phyloP scores from a whole-genome alignment of 495 filamentous ascomycete genomes.

The Penicillium canescens region DNA sequence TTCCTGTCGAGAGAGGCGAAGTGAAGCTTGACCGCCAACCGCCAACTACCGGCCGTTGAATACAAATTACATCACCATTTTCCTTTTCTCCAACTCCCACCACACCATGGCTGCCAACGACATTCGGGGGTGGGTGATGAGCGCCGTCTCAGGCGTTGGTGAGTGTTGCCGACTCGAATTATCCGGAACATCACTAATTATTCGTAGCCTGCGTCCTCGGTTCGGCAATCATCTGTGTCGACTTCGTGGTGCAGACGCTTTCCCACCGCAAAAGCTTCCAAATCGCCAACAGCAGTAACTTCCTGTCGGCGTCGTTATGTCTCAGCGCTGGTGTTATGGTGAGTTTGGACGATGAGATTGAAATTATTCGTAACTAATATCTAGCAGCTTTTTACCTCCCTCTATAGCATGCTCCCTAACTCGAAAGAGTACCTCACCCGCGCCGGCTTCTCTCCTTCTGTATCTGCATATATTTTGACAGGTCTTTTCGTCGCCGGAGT shows the following conservation, averaged over 20 bases:
- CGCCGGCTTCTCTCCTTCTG: slow-evolving; percentile 62
- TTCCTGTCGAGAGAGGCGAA: not conserved
- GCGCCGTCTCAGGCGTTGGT: slow-evolving; percentile 79
- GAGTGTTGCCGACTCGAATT: slow-evolving; percentile 20
- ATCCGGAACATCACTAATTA: not conserved
- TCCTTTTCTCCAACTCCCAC: slow-evolving; percentile 15
- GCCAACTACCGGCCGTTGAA: not conserved
- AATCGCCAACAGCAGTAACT: slow-evolving; percentile 85
- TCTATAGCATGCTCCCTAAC: slow-evolving; percentile 93
- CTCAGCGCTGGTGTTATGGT: slow-evolving; percentile 99
- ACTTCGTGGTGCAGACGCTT: slow-evolving; percentile 69
- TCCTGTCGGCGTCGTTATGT: slow-evolving; percentile 85
- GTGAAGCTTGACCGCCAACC: slow-evolving; percentile 17
- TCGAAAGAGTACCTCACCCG: slow-evolving; percentile 72
- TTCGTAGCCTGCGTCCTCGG: slow-evolving; percentile 73
- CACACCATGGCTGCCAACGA: slow-evolving; percentile 64
- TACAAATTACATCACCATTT: slow-evolving; percentile 20
- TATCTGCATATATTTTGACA: slow-evolving; percentile 72
- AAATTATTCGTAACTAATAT: slow-evolving; percentile 6
- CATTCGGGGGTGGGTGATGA: slow-evolving; percentile 91
- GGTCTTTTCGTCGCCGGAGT: slow-evolving; percentile 80
- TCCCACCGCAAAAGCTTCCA: slow-evolving; percentile 74
- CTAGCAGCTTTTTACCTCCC: slow-evolving; percentile 80
- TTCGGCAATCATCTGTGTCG: slow-evolving; percentile 83
- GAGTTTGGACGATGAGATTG: slow-evolving; percentile 18